Evolutionary conservation across 768 basidiomycete genomes (phyloP).

Genomic region (Leccinum subtestaceum): DNA sequence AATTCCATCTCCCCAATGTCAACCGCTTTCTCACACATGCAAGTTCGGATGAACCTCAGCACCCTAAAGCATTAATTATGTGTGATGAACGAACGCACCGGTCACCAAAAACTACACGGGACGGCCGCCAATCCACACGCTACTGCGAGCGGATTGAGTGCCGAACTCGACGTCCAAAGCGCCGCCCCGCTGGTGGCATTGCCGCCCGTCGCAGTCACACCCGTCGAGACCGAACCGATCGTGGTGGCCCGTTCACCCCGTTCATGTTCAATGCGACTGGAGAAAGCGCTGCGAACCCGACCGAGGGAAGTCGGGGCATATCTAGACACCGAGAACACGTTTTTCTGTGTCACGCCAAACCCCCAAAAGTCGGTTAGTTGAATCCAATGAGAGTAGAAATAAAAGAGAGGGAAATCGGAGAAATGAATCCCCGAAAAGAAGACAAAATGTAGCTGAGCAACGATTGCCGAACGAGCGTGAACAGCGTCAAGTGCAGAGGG

Average conservation of each 20-base stretch:
- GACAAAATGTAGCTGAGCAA: background rate
- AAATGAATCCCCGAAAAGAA: background rate
- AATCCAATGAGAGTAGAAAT: background rate
- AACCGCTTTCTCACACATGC: too few species aligned
- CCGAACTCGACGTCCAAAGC: background rate
- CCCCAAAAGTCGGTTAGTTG: background rate
- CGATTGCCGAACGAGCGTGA: background rate
- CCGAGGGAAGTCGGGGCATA: slow-evolving; percentile 61
- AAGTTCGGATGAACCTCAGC: too few species aligned
- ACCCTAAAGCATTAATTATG: too few species aligned
- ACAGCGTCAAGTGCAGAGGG: background rate
- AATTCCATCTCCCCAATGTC: too few species aligned
- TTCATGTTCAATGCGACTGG: slow-evolving; percentile 46
- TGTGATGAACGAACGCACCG: too few species aligned
- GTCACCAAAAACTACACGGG: too few species aligned
- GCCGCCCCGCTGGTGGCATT: slow-evolving; percentile 4
- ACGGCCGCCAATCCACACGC: slow-evolving; percentile 1
- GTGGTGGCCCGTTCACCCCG: slow-evolving; percentile 41
- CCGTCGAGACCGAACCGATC: slow-evolving; percentile 49
- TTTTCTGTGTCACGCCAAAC: slow-evolving; percentile 57
- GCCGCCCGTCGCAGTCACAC: slow-evolving; percentile 40
- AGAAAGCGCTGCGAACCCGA: slow-evolving; percentile 84
- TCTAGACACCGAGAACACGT: slow-evolving; percentile 71
- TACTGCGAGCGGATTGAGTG: slow-evolving; percentile 1
- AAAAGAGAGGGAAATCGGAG: background rate